These are phyloP conservation scores for Sherardia arvensis DNA, from an alignment of 257 asterid genomes.

Conservation along the genomic window DNA sequence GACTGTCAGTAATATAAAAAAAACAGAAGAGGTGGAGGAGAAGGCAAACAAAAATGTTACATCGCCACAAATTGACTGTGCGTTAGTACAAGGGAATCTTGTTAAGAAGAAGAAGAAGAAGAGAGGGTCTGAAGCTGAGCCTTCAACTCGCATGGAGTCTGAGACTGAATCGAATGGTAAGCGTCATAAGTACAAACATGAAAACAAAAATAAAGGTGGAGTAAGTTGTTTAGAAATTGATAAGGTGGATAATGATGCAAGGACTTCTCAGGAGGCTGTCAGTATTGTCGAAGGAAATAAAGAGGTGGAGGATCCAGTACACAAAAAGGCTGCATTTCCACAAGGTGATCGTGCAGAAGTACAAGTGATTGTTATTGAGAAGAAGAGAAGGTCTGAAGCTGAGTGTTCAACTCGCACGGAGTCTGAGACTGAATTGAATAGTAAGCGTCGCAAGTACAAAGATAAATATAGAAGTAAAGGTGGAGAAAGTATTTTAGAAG, in stretches of 20 bases:
- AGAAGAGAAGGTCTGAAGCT: constrained; percentile 12
- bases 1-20: too few species aligned
- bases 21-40: too few species aligned
- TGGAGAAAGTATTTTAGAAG: too few species aligned
- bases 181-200: constrained; percentile 9
- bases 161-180: constrained; percentile 16
- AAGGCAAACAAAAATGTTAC: too few species aligned
- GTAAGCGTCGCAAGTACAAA: not conserved
- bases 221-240: constrained; percentile 8
- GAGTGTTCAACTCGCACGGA: too few species aligned
- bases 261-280: constrained; percentile 10
- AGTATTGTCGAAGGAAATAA: constrained; percentile 17
- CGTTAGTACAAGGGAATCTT: constrained; percentile 6
- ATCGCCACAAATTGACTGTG: too few species aligned
- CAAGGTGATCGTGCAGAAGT: constrained; percentile 11
- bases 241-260: constrained; percentile 4
- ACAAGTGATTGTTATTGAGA: constrained; percentile 12
- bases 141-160: constrained; percentile 10
- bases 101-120: constrained; percentile 7
- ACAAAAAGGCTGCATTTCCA: constrained; percentile 25
- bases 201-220: not conserved
- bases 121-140: constrained; percentile 12
- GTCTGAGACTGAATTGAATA: too few species aligned
- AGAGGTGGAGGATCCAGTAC: constrained; percentile 18
- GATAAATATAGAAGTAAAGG: too few species aligned